phyloP scores from a whole-genome alignment of 768 basidiomycete species.

The Phlebiopsis gigantea region DNA sequence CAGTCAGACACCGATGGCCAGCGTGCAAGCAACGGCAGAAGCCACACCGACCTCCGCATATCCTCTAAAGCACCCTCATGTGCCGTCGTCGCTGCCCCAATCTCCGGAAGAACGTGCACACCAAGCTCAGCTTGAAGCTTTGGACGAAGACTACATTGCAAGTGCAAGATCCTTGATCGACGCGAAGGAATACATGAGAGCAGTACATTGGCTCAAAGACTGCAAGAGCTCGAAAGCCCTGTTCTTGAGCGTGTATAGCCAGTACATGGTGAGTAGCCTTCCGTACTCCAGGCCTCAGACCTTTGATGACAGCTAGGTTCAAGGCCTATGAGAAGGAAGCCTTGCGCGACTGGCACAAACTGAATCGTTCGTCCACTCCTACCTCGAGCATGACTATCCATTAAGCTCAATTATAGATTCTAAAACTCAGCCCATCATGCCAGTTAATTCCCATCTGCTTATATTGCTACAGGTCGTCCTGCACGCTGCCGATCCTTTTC shows the following conservation, averaged over 20 bases:
- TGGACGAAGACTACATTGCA: constrained; percentile 69
- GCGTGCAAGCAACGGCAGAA: background rate
- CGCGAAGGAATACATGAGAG: constrained; percentile 72
- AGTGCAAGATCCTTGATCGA: constrained; percentile 73
- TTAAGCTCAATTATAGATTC: constrained; percentile 40
- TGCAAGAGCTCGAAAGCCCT: constrained; percentile 68
- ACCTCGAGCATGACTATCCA: background rate
- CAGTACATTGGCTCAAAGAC: constrained; percentile 54
- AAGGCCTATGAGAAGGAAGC: constrained; percentile 84
- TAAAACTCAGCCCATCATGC: constrained; percentile 61
- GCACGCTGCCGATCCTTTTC: constrained; percentile 67
- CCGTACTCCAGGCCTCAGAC: background rate
- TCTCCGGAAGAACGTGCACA: constrained; percentile 29
- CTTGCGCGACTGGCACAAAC: constrained; percentile 79
- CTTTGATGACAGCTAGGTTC: constrained; percentile 9
- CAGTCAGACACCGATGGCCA: constrained; percentile 3
- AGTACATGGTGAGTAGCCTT: constrained; percentile 67
- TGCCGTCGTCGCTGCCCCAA: constrained; percentile 28
- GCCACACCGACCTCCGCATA: constrained; percentile 13
- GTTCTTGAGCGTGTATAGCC: constrained; percentile 77
- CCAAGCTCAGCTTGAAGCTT: constrained; percentile 44
- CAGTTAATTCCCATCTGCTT: constrained; percentile 54
- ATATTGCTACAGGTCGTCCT: constrained; percentile 57
- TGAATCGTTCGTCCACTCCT: constrained; percentile 50
- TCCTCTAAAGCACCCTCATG: constrained; percentile 29